Evolutionary conservation across 257 asterid genomes (phyloP), one percentile per base, ranked within the genome.

Genomic region (Apocynum venetum): DNA sequence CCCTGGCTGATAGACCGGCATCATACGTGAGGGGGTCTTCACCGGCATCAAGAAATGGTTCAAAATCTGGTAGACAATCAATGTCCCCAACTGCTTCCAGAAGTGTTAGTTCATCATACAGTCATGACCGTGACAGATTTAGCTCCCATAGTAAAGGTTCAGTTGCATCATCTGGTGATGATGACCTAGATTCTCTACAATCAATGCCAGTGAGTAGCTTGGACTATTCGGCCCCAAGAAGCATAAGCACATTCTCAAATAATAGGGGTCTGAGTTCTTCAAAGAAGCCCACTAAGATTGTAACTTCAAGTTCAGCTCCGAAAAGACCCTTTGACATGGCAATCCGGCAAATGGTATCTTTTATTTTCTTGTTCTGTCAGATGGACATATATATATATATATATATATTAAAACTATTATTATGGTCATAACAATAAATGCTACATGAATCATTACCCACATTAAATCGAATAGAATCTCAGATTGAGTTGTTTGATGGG

Each of bases 11-110:
- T 81, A 89, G 99, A 78, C 97, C 99, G 44, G 93, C 94, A 55
- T 93, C 97, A 61, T 91, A 91, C 76, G 97, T 96, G 77, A 83
- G 99, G 74, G 98, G 98, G n/a, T 88, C 97, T 77, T 95, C 99
- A 31, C 98, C 98, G 31, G 97, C 98, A 70, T 93, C 98, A 7
- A 86, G 96, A 81, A 95, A 87, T 77, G 92, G 97, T 79, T 76
- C 86, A 41, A 87, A 85, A 86, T 87, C 94, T 57, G 93, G 91
- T 66, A 89, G 99, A 76, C 94, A 91, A 72, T 96, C 99, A 12
- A 93, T 91, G 93, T 93, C 99, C 63, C 99, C 98, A 71, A 88
- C 91, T 76, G 93, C 94, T 80, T 86, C 97, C 69, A 89, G 97
- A 85, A 96, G 96, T 76, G 87, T 88, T 69, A 82, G 94, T 80